Evolutionary conservation across 1,139 yeast genomes (phyloP), one percentile per base, ranked within the genome.

Genomic region (Yamadazyma sp.): DNA sequence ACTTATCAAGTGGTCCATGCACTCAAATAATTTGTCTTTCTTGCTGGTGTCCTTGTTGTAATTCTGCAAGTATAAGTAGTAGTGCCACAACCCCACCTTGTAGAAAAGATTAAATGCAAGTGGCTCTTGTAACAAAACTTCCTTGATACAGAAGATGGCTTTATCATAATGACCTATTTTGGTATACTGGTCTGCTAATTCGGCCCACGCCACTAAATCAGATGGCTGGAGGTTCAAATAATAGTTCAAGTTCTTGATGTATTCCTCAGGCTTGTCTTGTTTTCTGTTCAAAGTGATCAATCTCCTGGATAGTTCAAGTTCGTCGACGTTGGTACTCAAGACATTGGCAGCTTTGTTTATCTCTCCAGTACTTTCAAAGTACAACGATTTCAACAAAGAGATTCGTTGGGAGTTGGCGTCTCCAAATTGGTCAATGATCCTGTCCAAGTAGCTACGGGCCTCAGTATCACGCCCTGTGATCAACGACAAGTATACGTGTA

Each of bases 191-290:
- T 79, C 77, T 5, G 81, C 85, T 42, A 88, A 67, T 59, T 86
- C 95, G 33, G 80, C 72, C 95, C 95, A 88, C 1, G 86, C 66
- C 47, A 83, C 79, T 6, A 77, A 64, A 59, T 92, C 97, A 22
- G 81, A 59, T 1, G 97, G 96, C 48, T 74, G 78, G 38, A 70
- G 56, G 35, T 76, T 76, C 37, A 82, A 59, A 50, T 73, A 76
- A 41, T 61, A 65, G 26, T 64, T 59, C 45, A 86, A 66, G 44
- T 71, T 75, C 33, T 63, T 61, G 32, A 81, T 71, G 53, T 79
- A 82, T 46, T 61, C 57, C 51, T 59, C 48, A 14, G 39, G 36
- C 17, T 42, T 46, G 3, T 32, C 35, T 4, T 35, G 29, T 2
- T 34, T 25, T 24, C 51, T 39, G 32, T 64, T 55, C 41, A 61